These are phyloP conservation scores for Dianthus caryophyllus DNA, from an alignment of 148 eudicot genomes.

Conservation along the genomic window DNA sequence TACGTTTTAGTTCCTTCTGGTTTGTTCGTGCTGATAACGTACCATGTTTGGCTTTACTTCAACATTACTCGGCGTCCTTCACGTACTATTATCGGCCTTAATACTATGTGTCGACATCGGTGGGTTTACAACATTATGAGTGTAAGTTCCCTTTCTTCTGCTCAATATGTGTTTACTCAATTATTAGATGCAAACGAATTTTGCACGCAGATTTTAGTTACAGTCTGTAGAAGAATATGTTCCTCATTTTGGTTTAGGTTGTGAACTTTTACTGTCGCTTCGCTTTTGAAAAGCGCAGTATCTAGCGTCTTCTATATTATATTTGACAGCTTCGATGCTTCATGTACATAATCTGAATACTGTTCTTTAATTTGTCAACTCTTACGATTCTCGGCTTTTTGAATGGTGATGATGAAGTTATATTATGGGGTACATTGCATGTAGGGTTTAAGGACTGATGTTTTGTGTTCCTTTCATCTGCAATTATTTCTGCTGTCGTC, in stretches of 20 bases:
- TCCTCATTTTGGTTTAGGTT: background rate
- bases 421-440: no score
- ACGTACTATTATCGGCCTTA: slow-evolving; percentile 26
- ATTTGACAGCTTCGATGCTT: no score
- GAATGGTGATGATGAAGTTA: no score
- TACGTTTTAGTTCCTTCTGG: slow-evolving; percentile 27
- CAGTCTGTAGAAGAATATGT: background rate
- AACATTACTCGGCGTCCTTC: slow-evolving; percentile 16
- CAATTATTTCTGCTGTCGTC: no score
- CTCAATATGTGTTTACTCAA: background rate
- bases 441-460: no score
- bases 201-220: background rate
- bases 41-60: slow-evolving; percentile 24
- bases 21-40: slow-evolving; percentile 20
- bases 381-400: no score
- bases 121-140: slow-evolving; percentile 34
- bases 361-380: no score
- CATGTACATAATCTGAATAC: no score
- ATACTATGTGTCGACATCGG: slow-evolving; percentile 18
- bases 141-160: slow-evolving; percentile 19
- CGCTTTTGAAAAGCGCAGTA: no score
- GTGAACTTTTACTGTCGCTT: no score
- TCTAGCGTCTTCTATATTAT: no score
- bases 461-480: no score
- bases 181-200: background rate